Evolutionary conservation across 768 basidiomycete genomes (phyloP), one percentile per base, ranked within the genome.

Genomic region (Podaxis sp.): DNA sequence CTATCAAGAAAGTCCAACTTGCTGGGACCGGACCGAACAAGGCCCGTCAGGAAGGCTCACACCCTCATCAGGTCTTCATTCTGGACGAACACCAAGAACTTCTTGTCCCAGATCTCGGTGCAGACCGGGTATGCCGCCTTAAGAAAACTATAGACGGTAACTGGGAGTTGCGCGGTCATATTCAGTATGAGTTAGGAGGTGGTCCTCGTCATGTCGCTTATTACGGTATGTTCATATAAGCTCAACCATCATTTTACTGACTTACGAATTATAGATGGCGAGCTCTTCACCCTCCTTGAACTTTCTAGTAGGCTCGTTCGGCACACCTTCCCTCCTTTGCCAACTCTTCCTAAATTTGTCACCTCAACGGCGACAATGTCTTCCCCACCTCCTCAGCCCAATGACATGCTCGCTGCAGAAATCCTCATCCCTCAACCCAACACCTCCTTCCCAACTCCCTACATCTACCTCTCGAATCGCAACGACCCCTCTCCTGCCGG

Each of bases 381-480:
- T 4, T 74, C 75, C 9, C 80, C 78, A 4, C 77, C 74, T 4
- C 75, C 84, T 1, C 68, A 70, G 11, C 80, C 81, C 1, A 76
- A 77, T 58, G 70, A 71, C 46, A 87, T 88, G 86, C 77, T 83
- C 55, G 88, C 87, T 3, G 87, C 89, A 0, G 92, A 91, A 67
- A 82, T 92, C 64, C 77, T 90, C 59, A 76, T 90, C 61, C 85
- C 89, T 0, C 68, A 74, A 5, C 77, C 85, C 12, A 86, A 85
- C 64, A 46, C 74, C 6, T 69, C 79, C 2, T 88, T 80, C 74
- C 77, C 85, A 0, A 76, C 74, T 0, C 79, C 83, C 2, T 88
- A 88, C 71, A 74, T 93, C 15, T 93, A 91, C 69, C 75, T 84
- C 11, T 88, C 91, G 3, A 94, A 93, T 72, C 81, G 92, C 36